Evolutionary conservation across 1,284 basidiomycete species (phyloP), one percentile per base, ranked within the genome.

Genomic region (Coriolopsis trogii): DNA sequence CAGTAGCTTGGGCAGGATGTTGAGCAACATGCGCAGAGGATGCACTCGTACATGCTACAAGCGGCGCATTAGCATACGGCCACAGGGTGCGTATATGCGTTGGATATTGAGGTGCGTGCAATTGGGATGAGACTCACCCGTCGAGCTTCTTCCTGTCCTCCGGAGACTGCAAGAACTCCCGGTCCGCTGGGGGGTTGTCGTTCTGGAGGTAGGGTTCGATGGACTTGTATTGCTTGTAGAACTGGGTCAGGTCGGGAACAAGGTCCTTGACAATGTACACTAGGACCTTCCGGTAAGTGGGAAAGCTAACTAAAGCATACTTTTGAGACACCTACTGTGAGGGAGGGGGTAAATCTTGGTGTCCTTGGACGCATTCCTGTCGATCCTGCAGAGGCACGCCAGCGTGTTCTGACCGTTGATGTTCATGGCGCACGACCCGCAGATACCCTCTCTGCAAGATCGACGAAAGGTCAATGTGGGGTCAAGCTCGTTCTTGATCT

Each of bases 201-300:
- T 94, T 94, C 79, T 96, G 88, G 40, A 97, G 81, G 78, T 86
- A 97, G 7, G 93, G 94, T 74, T 99, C 88, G 72, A 99, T 98
- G 33, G 94, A 95, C 77, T 98, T 98, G 91, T 99, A 98, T 73
- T 99, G 96, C 76, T 99, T 98, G 87, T 96, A 97, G 81, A 95
- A 96, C 60, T 87, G 86, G 10, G 90, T 93, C 60, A 95, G 78
- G 74, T 90, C 86, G 7, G 87, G 93, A 2, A 99, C 93, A 64
- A 99, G 87, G 76, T 99, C 96, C 81, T 98, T 99, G 73, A 99
- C 95, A 67, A 99, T 84, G 77, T 98, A 98, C 95, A 98, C 94
- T 97, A 70, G 8, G 0, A 21, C 24, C 21, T 13, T 41, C 15
- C n/a, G n/a, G n/a, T n/a, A n/a, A 13, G 33, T 46, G 10, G 41